These are phyloP conservation scores for Raddia distichophylla DNA, from an alignment of 176 grass and related monocot species.

Conservation along the genomic window DNA sequence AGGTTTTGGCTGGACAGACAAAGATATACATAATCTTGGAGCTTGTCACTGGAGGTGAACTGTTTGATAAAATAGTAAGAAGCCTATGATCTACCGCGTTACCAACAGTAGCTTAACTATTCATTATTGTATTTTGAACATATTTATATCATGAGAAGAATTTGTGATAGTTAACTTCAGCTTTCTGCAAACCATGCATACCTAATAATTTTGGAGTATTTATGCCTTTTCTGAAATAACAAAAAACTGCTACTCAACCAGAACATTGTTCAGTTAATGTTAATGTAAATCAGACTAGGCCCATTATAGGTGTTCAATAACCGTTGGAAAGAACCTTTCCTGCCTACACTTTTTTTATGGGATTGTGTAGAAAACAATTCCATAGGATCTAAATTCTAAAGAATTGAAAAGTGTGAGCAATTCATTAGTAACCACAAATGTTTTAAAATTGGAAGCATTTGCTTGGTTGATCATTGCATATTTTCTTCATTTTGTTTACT, in stretches of 20 bases:
- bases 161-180: conserved; percentile 12
- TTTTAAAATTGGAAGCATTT: not conserved
- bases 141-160: not conserved
- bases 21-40: conserved; percentile 99
- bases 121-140: conserved; percentile 2
- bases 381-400: conserved; percentile 3
- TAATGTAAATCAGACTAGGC: not conserved
- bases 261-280: conserved; percentile 5
- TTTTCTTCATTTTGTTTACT: conserved; percentile 10
- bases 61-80: conserved; percentile 97
- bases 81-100: not conserved
- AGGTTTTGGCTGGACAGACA: conserved; percentile 85
- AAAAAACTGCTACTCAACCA: not conserved
- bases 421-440: conserved; percentile 1
- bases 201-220: not conserved
- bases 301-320: not conserved
- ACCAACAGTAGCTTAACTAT: conserved; percentile 1
- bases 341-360: not conserved
- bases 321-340: not conserved
- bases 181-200: not conserved
- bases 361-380: not conserved
- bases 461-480: not conserved
- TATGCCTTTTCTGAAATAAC: not conserved
- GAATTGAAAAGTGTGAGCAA: not conserved
- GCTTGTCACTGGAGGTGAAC: conserved; percentile 86